These are phyloP conservation scores for Botrytis hyacinthi DNA, from an alignment of 2,329 filamentous ascomycete genomes.

Conservation along the genomic window DNA sequence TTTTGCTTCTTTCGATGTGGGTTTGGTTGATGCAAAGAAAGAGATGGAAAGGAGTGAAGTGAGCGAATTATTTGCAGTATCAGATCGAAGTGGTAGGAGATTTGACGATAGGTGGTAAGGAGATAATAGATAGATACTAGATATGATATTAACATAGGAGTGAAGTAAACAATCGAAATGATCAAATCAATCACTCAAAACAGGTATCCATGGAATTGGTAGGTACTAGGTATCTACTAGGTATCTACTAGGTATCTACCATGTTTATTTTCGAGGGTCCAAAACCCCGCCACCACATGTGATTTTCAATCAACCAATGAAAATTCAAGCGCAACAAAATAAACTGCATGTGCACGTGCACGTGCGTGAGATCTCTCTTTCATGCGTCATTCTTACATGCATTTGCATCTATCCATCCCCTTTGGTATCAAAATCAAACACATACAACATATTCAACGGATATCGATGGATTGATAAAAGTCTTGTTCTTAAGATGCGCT, in stretches of 20 bases:
- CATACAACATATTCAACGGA: too few species aligned
- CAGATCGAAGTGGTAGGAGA: background rate
- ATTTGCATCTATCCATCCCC: background rate
- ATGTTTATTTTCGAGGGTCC: background rate
- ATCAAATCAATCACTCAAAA: background rate
- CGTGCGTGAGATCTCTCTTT: background rate
- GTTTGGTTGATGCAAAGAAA: background rate
- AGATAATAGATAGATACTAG: too few species aligned
- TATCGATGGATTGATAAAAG: background rate
- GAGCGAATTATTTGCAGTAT: background rate
- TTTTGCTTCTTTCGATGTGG: background rate
- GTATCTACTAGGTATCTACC: too few species aligned
- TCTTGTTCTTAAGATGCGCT: background rate
- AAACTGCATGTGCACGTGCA: background rate
- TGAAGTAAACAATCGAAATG: background rate
- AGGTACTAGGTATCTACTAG: background rate
- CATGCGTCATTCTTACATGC: conserved; percentile 3
- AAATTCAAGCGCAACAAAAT: background rate
- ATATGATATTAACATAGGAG: background rate
- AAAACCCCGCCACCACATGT: background rate
- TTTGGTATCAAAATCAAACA: background rate
- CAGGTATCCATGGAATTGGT: background rate
- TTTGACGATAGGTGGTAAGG: too few species aligned
- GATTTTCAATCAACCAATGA: background rate
- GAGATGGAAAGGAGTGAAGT: background rate